A percentile compares a stretch with the other conserved stretches of the same genome.
These are phyloP conservation scores for Prunus dulcis DNA, from an alignment of 306 rosid genomes.

Conservation along the genomic window DNA sequence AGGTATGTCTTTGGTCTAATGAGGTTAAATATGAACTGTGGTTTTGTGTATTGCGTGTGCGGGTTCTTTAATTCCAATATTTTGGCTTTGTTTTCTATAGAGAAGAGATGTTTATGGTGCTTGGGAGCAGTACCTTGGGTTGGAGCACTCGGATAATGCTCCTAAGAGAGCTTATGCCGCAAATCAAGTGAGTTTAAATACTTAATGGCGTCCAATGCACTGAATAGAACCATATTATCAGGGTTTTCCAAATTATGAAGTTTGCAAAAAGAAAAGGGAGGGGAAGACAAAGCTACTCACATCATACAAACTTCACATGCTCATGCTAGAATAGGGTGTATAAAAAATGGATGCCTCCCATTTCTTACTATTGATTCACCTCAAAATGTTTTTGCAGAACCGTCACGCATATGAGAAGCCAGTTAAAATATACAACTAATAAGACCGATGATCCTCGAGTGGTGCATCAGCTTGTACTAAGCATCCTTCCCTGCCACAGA, in stretches of 20 bases:
- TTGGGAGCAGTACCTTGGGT: constrained; percentile 99
- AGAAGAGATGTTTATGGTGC: constrained; percentile 89
- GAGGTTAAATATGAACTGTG: not conserved
- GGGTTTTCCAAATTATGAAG: too few relatives aligned
- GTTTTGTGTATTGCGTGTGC: not conserved
- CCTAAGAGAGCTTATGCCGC: constrained; percentile 69
- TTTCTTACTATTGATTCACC: constrained; percentile 17
- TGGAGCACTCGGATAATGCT: constrained; percentile 79
- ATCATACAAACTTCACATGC: not conserved
- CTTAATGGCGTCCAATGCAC: not conserved
- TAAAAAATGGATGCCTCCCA: not conserved
- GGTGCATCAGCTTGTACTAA: constrained; percentile 16
- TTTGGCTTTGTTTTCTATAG: constrained; percentile 33
- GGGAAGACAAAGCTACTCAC: too few relatives aligned
- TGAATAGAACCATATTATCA: too few relatives aligned
- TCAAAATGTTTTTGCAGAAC: constrained; percentile 57
- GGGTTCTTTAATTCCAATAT: not conserved
- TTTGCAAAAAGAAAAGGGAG: too few relatives aligned
- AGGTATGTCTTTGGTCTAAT: constrained; percentile 42
- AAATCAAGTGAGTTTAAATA: constrained; percentile 54
- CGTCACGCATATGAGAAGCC: constrained; percentile 78
- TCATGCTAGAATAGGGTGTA: not conserved
- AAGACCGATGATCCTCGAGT: constrained; percentile 17
- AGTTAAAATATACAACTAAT: constrained; percentile 71
- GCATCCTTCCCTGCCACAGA: constrained; percentile 11